A percentile compares a stretch with the other conserved stretches of the same genome.
phyloP scores from a whole-genome alignment of 306 rosid genomes.

The Castanospermum australe region DNA sequence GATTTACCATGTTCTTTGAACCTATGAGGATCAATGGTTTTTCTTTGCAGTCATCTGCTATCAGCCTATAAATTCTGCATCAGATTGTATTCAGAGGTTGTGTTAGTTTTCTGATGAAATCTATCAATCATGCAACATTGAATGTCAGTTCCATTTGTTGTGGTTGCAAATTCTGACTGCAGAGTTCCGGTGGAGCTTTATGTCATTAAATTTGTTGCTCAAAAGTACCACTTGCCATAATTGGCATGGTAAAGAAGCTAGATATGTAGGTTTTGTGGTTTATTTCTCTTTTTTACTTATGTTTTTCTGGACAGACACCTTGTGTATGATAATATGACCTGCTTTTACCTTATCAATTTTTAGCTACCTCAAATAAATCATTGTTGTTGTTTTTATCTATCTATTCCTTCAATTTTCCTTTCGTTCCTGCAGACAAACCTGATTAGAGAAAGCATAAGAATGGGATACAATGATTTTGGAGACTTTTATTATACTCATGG shows the following conservation, averaged over 20 bases:
- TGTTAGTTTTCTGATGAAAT: not conserved
- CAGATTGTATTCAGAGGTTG: not conserved
- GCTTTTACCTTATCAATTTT: slow-evolving; percentile 5
- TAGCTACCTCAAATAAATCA: slow-evolving; percentile 1
- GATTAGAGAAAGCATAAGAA: slow-evolving; percentile 97
- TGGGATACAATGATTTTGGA: slow-evolving; percentile 99
- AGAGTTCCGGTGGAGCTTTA: not conserved
- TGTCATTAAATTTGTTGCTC: not conserved
- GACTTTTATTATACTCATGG: slow-evolving; percentile 94
- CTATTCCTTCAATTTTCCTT: slow-evolving; percentile 24
- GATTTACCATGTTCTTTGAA: not conserved
- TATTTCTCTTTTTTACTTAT: too few species aligned
- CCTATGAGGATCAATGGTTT: not conserved
- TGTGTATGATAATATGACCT: not conserved
- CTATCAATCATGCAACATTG: not conserved
- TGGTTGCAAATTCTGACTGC: not conserved
- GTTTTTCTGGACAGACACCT: not conserved
- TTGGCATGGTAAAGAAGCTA: slow-evolving; percentile 11
- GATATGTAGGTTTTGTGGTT: slow-evolving; percentile 12
- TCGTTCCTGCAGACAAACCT: slow-evolving; percentile 77
- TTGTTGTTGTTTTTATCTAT: not conserved
- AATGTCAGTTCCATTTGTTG: not conserved
- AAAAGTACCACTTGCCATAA: not conserved
- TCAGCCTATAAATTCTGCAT: not conserved
- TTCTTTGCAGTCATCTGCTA: not conserved